Conservation (phyloP, 345 rosid species). For the Rhodamnia argentea region DNA sequence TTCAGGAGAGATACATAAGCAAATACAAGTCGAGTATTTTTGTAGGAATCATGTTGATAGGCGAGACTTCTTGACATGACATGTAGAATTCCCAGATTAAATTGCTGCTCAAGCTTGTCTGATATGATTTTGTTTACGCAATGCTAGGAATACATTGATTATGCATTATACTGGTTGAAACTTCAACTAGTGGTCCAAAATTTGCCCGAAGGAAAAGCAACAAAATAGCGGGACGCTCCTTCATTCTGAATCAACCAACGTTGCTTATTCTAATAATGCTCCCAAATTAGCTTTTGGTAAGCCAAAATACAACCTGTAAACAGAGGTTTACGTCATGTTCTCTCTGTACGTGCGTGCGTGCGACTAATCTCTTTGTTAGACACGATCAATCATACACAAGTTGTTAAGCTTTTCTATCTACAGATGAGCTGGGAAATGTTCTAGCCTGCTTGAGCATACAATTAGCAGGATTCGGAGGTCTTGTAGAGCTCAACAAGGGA, state of each 20-base stretch:
- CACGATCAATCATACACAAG: neutral
- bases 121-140: neutral
- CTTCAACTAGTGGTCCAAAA: neutral
- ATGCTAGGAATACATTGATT: neutral
- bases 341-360: neutral
- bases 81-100: neutral
- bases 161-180: neutral
- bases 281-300: neutral
- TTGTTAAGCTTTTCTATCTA: neutral
- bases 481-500: constrained; percentile 31
- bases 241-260: neutral
- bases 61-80: neutral
- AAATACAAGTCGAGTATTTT: neutral
- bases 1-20: neutral
- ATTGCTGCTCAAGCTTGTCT: neutral
- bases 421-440: neutral
- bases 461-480: neutral
- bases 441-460: neutral
- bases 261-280: neutral
- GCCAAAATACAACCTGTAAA: neutral
- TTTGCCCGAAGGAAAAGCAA: neutral
- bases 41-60: neutral
- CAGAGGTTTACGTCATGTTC: neutral
- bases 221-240: neutral
- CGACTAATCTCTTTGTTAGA: neutral